Conservation (phyloP, 2,329 filamentous ascomycete genomes). For the Beauveria asiatica region DNA sequence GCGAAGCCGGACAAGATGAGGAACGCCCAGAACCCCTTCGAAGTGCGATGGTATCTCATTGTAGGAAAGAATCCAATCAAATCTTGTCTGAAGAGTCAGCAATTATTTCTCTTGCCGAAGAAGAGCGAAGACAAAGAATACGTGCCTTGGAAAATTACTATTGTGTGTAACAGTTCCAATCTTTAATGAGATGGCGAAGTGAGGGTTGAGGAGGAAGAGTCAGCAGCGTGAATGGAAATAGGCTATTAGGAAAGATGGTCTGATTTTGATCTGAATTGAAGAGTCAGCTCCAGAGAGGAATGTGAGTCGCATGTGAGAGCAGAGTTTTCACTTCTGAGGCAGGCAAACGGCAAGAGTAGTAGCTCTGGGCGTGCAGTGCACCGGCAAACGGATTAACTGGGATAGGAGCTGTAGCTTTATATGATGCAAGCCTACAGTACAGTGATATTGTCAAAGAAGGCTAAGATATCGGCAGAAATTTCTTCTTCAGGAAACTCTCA, state of each 20-base stretch:
- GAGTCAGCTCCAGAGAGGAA: background rate
- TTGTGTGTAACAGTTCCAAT: background rate
- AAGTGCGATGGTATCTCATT: background rate
- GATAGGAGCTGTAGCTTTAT: background rate
- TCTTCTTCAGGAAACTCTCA: background rate
- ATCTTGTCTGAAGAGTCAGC: background rate
- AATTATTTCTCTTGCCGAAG: too few species aligned
- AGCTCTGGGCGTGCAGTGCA: background rate
- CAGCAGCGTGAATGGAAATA: background rate
- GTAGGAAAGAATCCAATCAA: too few species aligned
- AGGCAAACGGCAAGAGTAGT: conserved; percentile 1
- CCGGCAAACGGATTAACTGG: background rate
- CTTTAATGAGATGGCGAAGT: background rate
- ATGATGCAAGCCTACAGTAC: background rate
- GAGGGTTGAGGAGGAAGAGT: background rate
- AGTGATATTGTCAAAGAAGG: too few species aligned
- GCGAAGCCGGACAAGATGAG: background rate
- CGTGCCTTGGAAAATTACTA: background rate
- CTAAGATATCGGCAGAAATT: background rate
- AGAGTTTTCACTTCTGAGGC: background rate
- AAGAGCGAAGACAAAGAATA: background rate
- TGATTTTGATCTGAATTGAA: background rate
- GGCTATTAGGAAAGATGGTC: background rate
- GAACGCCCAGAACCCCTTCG: background rate
- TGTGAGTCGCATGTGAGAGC: conserved; percentile 1